Evolutionary conservation across 208 protist species (phyloP).

Genomic region (Leishmania arabica): DNA sequence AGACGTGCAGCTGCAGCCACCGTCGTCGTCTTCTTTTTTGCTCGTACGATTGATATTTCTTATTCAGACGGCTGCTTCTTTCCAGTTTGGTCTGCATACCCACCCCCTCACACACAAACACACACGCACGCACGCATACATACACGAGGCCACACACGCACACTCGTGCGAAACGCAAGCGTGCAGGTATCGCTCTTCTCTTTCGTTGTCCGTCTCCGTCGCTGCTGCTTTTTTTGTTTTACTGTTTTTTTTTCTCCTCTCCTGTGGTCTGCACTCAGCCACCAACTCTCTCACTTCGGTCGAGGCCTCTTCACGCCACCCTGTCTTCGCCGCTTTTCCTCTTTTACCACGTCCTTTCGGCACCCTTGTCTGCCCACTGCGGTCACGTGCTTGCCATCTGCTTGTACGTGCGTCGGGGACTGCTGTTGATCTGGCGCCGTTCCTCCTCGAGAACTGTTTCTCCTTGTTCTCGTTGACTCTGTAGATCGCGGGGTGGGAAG

Average conservation of each 20-base stretch:
- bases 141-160: neutral
- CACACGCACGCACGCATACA: neutral
- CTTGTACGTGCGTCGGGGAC: neutral
- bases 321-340: neutral
- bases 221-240: neutral
- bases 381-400: neutral
- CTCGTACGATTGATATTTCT: neutral
- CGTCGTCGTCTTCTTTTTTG: neutral
- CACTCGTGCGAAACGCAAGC: neutral
- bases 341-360: neutral
- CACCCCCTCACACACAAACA: neutral
- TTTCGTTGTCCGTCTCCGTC: neutral
- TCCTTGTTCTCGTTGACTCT: constrained; percentile 8
- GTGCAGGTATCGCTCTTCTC: neutral
- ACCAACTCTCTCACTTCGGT: neutral
- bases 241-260: too few relatives aligned
- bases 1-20: neutral
- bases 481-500: neutral
- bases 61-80: too few relatives aligned
- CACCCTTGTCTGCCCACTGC: neutral
- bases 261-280: neutral
- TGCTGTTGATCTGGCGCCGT: neutral
- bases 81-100: too few relatives aligned
- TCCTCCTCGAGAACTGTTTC: neutral
- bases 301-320: neutral